Percentiles rank a stretch among this genome's conserved stretches.
Conservation (phyloP, 345 rosid genomes). For the Camelina neglecta region DNA sequence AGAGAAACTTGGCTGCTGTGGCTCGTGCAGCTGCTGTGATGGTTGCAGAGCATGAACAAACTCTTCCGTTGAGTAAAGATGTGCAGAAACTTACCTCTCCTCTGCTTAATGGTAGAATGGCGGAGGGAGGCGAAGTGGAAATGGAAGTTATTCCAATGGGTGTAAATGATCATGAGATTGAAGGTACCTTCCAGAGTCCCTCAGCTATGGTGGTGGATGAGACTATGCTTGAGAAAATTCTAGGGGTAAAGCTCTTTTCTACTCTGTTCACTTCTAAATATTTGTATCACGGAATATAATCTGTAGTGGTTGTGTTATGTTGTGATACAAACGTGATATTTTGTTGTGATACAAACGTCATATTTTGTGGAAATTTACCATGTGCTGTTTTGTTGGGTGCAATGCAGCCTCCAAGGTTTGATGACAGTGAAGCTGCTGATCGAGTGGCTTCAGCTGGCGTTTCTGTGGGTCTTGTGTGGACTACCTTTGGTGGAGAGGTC, state of each 20-base stretch:
- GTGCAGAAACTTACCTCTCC: slow-evolving; percentile 79
- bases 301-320: slow-evolving; percentile 4
- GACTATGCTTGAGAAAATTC: slow-evolving; percentile 85
- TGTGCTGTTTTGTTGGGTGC: slow-evolving; percentile 29
- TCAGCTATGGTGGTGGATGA: slow-evolving; percentile 86
- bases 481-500: slow-evolving; percentile 97
- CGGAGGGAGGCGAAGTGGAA: slow-evolving; percentile 94
- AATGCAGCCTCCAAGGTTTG: slow-evolving; percentile 92
- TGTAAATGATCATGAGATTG: slow-evolving; percentile 76
- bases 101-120: slow-evolving; percentile 76
- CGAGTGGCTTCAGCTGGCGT: slow-evolving; percentile 94
- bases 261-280: slow-evolving; percentile 11
- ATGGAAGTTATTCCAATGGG: slow-evolving; percentile 98
- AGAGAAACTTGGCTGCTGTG: slow-evolving; percentile 91
- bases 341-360: slow-evolving; percentile 2
- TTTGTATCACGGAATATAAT: background rate
- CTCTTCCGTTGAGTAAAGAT: slow-evolving; percentile 73
- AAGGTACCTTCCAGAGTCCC: slow-evolving; percentile 66
- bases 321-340: slow-evolving; percentile 4
- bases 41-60: slow-evolving; percentile 87
- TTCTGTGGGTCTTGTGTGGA: slow-evolving; percentile 98
- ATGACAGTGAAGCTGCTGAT: slow-evolving; percentile 92
- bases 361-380: slow-evolving; percentile 3
- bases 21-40: slow-evolving; percentile 98
- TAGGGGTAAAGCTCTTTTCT: slow-evolving; percentile 67